Evolutionary conservation across 169 alveolate species (phyloP), one percentile per base, ranked within the genome.

Genomic region (Eimeria sp.): DNA sequence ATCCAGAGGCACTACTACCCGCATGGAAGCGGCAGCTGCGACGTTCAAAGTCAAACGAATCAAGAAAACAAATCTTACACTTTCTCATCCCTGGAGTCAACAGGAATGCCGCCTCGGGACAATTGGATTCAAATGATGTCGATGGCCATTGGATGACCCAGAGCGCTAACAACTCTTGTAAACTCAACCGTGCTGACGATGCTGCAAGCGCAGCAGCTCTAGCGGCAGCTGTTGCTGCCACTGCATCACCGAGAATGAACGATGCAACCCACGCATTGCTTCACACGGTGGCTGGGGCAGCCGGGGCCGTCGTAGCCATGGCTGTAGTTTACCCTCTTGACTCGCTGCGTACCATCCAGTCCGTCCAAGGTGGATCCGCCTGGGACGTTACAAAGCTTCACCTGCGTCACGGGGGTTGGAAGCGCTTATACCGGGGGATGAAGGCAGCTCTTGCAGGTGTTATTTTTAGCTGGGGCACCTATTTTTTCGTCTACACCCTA

Each of bases 391-490:
- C 43, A 47, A 83, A 65, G 67, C 82, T 73, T 40, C 82, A 83
- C 90, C 16, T 87, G 67, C 94, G 82, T 34, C 82, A 87, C 65
- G 94, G 94, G 5, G 96, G 96, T 16, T 94, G 96, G 94, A 30
- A 80, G 75, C 94, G 96, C 30, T 22, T 94, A 40, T 94, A 94
- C 58, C 25, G 94, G 70, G 96, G 96, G 57, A 75, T 94, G 70
- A 82, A 70, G 80, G 91, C 94, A n/a, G 93, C 96, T 16, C 82
- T 94, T 72, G 90, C 89, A 61, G 96, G 96, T 16, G 94, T 94
- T 30, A 72, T 94, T 43, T 88, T 94, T 86, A 94, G 96, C 96
- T 94, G 96, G 96, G 96, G 96, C 70, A 89, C 91, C 25, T 94
- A 94, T 70, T 94, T 94, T 51, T 94, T 94, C 82, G 94, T 94